Evolutionary conservation across 345 rosid species (phyloP), one percentile per base, ranked within the genome.

Genomic region (Boechera stricta): DNA sequence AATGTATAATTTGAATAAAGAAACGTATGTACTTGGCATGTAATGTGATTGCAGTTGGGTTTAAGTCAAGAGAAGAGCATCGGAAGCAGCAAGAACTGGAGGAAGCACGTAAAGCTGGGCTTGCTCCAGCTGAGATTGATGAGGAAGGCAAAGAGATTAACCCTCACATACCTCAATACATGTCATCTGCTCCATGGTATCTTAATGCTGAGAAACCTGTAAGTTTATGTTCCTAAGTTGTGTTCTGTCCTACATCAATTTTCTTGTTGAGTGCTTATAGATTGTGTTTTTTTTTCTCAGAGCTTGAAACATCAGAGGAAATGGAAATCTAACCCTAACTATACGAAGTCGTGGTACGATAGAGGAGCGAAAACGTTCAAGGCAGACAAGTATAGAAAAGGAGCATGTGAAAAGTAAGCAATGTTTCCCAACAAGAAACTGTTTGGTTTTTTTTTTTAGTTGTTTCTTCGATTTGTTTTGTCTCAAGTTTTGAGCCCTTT

Each of bases 161-260:
- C 61, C 93, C 87, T 64, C 91, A 87, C 60, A 87, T 87, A 65
- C 93, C 93, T 44, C 88, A 87, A 72, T 84, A 87, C 61, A 87
- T 87, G 90, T 87, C 90, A 2, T 85, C 89, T 28, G 93, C 91
- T 1, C 93, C 91, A 32, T 89, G 88, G 89, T 89, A 89, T 75
- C 91, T 87, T 49, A 87, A 89, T 42, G 76, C 87, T 0, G 88
- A 88, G 64, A 85, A 68, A 63, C 93, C 87, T 1, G 86, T 84
- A 81, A 67, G 13, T 76, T 73, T 2, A 26, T 36, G 44, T 45
- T 73, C 35, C 3, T 31, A 56, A 31, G 62, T 15, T 24, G 3
- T 57, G 41, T 57, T 57, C 39, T 57, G 28, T 41, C 8, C 28
- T 51, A 11, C 12, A 13, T n/a, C 26, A 31, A 5, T 11, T 13